Percentiles rank a stretch among this genome's conserved stretches.
Evolutionary conservation across 495 filamentous ascomycete genomes (phyloP).

Genomic region (Pseudomonodictys pantanalensis): DNA sequence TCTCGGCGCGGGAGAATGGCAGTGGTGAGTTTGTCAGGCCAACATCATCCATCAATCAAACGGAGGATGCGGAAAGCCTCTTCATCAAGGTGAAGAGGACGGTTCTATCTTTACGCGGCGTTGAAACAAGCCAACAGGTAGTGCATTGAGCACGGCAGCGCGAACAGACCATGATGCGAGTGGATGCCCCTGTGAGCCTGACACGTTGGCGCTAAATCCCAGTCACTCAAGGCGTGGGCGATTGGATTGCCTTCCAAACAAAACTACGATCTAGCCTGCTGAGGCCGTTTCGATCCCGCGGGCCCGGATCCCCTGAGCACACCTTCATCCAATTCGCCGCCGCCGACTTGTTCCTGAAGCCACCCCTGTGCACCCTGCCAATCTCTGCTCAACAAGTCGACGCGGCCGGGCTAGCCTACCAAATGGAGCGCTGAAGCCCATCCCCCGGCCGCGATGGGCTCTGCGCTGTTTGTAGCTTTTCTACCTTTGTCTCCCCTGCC

Average conservation of each 20-base stretch:
- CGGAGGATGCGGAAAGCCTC: too few species aligned
- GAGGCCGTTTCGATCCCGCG: not conserved
- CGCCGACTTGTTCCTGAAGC: conserved; percentile 6
- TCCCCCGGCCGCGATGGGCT: too few species aligned
- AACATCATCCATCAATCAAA: not conserved
- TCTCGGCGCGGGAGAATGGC: too few species aligned
- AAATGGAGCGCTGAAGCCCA: not conserved
- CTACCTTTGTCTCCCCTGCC: conserved; percentile 31
- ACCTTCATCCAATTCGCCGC: not conserved
- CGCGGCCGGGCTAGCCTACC: not conserved
- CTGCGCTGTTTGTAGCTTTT: too few species aligned
- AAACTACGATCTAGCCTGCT: not conserved
- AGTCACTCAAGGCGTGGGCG: not conserved
- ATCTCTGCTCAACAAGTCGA: not conserved
- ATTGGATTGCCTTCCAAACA: conserved; percentile 9
- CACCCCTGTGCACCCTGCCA: conserved; percentile 9
- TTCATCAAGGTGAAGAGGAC: conserved; percentile 21
- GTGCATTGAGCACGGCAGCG: not conserved
- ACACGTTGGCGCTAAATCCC: conserved; percentile 11
- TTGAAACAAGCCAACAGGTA: conserved; percentile 10
- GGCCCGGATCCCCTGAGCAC: conserved; percentile 1
- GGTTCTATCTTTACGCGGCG: conserved; percentile 1
- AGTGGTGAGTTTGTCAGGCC: too few species aligned
- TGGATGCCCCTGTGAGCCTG: not conserved
- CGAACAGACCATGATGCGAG: not conserved